Percentiles rank a stretch among this genome's conserved stretches.
Conservation (phyloP, 1,284 basidiomycete species). For the Puccinia sorghi region DNA sequence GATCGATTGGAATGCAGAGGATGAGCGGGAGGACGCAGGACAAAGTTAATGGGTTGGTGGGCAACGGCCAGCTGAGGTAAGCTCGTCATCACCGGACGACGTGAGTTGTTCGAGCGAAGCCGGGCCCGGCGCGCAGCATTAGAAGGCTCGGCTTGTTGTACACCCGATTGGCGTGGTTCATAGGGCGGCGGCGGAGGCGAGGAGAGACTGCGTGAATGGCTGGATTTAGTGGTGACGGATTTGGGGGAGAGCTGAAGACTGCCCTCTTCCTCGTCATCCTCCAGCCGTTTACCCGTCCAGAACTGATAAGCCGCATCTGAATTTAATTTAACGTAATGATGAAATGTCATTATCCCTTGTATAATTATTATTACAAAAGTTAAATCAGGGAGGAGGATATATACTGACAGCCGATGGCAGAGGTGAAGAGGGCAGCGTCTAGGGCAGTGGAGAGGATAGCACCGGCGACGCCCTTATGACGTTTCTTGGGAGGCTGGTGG, state of each 20-base stretch:
- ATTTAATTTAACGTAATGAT: neutral
- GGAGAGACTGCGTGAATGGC: neutral
- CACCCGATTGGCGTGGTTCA: neutral
- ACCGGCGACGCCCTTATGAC: slow-evolving; percentile 40
- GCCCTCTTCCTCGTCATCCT: slow-evolving; percentile 1
- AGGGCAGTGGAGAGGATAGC: slow-evolving; percentile 36
- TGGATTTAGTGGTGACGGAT: neutral
- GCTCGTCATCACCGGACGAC: neutral
- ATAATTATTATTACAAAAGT: neutral
- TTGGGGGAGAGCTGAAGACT: neutral
- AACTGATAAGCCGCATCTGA: slow-evolving; percentile 44
- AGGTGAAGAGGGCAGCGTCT: slow-evolving; percentile 46
- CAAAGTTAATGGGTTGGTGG: slow-evolving; percentile 18
- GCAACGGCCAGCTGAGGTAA: neutral
- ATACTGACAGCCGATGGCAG: slow-evolving; percentile 43
- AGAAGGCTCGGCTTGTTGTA: neutral
- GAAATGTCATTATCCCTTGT: no score
- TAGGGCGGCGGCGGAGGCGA: slow-evolving; percentile 37
- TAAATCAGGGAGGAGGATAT: neutral
- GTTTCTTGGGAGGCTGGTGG: slow-evolving; percentile 17
- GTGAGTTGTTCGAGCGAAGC: neutral
- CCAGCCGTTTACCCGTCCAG: slow-evolving; percentile 34
- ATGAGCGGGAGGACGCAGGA: neutral
- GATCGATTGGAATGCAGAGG: neutral
- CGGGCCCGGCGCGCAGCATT: neutral